Conservation (phyloP, 352 stramenopile genomes). For the Phytophthora pinifolia region DNA sequence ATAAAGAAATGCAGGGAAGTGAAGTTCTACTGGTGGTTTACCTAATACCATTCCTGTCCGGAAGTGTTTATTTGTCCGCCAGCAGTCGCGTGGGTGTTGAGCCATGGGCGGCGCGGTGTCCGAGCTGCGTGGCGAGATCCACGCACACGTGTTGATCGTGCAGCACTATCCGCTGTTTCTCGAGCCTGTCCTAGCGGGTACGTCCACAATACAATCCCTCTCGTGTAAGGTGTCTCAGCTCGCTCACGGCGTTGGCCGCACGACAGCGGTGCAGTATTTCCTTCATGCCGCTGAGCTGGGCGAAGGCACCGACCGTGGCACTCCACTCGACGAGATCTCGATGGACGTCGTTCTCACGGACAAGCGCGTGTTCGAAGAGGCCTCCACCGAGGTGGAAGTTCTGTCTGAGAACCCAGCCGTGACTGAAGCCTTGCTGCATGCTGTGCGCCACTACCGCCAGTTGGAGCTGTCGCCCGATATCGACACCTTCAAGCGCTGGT, state of each 20-base stretch:
- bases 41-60: neutral
- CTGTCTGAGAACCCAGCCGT: constrained; percentile 56
- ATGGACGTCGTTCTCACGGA: constrained; percentile 55
- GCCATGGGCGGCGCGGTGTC: constrained; percentile 70
- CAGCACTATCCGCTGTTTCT: constrained; percentile 59
- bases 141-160: constrained; percentile 60
- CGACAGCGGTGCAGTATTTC: constrained; percentile 63
- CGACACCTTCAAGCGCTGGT: constrained; percentile 54
- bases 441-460: constrained; percentile 36
- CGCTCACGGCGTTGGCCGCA: neutral
- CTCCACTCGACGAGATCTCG: constrained; percentile 50
- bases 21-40: neutral
- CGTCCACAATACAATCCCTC: neutral
- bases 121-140: constrained; percentile 64
- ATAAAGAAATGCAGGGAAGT: constrained; percentile 28
- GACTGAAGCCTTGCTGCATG: constrained; percentile 47
- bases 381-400: constrained; percentile 72
- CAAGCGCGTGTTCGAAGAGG: constrained; percentile 58
- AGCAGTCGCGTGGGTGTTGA: constrained; percentile 10
- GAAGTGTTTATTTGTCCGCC: constrained; percentile 10
- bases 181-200: constrained; percentile 56
- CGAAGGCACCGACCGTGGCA: constrained; percentile 57
- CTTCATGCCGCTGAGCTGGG: constrained; percentile 61
- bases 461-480: constrained; percentile 55
- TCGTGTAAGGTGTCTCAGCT: neutral